These are phyloP conservation scores for Sporisorium iseilematis-ciliati DNA, from an alignment of 1,284 basidiomycete species.

Conservation along the genomic window DNA sequence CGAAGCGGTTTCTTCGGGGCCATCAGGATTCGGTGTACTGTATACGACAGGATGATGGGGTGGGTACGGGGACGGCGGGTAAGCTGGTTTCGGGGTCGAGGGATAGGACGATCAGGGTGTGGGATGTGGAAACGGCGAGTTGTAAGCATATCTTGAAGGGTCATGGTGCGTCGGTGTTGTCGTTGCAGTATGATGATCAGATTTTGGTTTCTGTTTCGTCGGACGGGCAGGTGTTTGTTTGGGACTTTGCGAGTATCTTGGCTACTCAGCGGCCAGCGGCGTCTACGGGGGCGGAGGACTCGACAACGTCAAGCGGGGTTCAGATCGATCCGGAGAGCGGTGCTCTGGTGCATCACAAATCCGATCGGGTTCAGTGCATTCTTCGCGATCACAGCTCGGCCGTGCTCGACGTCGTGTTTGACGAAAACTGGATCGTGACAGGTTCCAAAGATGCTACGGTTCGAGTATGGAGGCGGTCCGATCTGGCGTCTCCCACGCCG, in stretches of 20 bases:
- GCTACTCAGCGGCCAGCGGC: not conserved
- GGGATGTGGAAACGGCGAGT: slow-evolving; percentile 52
- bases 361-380: slow-evolving; percentile 22
- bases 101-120: slow-evolving; percentile 56
- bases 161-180: slow-evolving; percentile 55
- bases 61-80: slow-evolving; percentile 45
- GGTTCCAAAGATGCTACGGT: slow-evolving; percentile 58
- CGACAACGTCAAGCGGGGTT: not conserved
- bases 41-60: slow-evolving; percentile 50
- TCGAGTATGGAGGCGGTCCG: slow-evolving; percentile 51
- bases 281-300: not conserved
- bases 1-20: slow-evolving; percentile 43
- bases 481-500: slow-evolving; percentile 11
- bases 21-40: slow-evolving; percentile 61
- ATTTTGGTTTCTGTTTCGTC: slow-evolving; percentile 58
- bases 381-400: slow-evolving; percentile 46
- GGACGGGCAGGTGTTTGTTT: slow-evolving; percentile 52
- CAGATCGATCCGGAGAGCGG: slow-evolving; percentile 16
- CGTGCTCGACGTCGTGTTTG: slow-evolving; percentile 53
- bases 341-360: slow-evolving; percentile 22
- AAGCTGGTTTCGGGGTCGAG: slow-evolving; percentile 56
- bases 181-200: slow-evolving; percentile 57
- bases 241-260: slow-evolving; percentile 52
- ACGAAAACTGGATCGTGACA: slow-evolving; percentile 52
- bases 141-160: slow-evolving; percentile 54